These are phyloP conservation scores for Scenedesmus sp. DNA, from an alignment of 163 green algal genomes.

Conservation along the genomic window DNA sequence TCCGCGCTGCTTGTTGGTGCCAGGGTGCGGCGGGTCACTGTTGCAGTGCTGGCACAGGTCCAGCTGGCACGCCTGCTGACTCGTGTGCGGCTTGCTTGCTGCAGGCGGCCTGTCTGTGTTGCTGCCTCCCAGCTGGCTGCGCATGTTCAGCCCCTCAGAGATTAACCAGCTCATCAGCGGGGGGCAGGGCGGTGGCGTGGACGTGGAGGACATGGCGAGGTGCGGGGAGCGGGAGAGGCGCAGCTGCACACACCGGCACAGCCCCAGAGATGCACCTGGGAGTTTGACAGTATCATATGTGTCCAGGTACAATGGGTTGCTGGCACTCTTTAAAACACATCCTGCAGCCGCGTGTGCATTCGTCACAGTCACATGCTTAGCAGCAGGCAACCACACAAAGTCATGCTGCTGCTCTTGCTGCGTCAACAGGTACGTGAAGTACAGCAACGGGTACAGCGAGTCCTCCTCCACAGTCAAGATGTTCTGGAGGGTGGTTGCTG, in stretches of 20 bases:
- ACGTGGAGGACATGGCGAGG: slow-evolving; percentile 67
- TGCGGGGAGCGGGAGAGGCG: not conserved
- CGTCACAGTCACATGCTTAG: no score
- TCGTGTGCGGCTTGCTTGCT: slow-evolving; percentile 65
- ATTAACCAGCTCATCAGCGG: slow-evolving; percentile 90
- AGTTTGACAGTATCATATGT: no score
- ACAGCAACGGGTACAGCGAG: slow-evolving; percentile 78
- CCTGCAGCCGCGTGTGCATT: no score
- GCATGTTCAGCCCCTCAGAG: slow-evolving; percentile 89
- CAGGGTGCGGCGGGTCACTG: not conserved
- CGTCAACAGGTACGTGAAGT: slow-evolving; percentile 39
- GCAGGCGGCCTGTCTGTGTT: slow-evolving; percentile 69
- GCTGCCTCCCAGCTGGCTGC: slow-evolving; percentile 58
- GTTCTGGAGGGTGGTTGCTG: slow-evolving; percentile 89
- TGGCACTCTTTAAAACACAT: no score
- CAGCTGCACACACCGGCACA: not conserved
- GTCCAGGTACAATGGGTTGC: no score
- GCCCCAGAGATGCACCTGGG: no score
- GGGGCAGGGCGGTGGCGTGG: slow-evolving; percentile 67
- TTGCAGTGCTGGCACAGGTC: not conserved
- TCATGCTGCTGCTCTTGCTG: not conserved
- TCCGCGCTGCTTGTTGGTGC: not conserved
- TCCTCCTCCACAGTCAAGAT: slow-evolving; percentile 75
- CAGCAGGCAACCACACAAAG: no score
- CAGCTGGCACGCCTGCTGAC: not conserved